Evolutionary conservation across 768 basidiomycete genomes (phyloP), one percentile per base, ranked within the genome.

Genomic region (Suillus lakei): DNA sequence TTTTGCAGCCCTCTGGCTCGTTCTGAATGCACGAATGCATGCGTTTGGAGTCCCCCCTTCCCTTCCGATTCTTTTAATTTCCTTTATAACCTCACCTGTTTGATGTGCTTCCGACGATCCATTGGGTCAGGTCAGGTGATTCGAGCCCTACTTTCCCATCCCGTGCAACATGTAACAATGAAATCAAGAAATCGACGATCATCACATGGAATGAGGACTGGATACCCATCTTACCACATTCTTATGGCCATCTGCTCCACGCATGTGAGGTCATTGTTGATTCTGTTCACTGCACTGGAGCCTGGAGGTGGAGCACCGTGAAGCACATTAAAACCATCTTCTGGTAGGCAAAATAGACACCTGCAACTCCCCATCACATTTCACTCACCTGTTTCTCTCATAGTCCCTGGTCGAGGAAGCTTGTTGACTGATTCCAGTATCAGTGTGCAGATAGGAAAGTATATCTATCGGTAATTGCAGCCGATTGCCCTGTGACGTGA

Each of bases 401-500:
- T 21, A 34, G 12, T 54, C 30, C 3, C 21, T 34, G 21, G 58
- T 41, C 39, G 26, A 59, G 26, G 15, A 48, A 38, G 38, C 36
- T 36, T 30, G 21, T 34, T 30, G 2, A 34, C 53, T 54, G 53
- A n/a, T 34, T 34, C 32, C 12, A 30, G 5, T 6, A n/a, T 54
- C 53, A 54, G 32, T 34, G 12, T 10, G 21, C 36, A 26, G 36
- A 23, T 58, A 26, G 23, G 23, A 36, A 16, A 21, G 39, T 21
- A 8, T 59, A 50, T 36, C 39, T 50, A 13, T 28, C 26, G 21
- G n/a, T 30, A 36, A 66, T 64, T 56, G 63, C 41, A 65, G 43
- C 66, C 55, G 63, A 61, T 15, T 18, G 28, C 53, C 53, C 53
- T 54, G 51, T 58, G 43, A 63, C 61, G 61, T 65, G 50, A 61